Conservation (phyloP, 768 basidiomycete species). For the Fomitopsis serialis region DNA sequence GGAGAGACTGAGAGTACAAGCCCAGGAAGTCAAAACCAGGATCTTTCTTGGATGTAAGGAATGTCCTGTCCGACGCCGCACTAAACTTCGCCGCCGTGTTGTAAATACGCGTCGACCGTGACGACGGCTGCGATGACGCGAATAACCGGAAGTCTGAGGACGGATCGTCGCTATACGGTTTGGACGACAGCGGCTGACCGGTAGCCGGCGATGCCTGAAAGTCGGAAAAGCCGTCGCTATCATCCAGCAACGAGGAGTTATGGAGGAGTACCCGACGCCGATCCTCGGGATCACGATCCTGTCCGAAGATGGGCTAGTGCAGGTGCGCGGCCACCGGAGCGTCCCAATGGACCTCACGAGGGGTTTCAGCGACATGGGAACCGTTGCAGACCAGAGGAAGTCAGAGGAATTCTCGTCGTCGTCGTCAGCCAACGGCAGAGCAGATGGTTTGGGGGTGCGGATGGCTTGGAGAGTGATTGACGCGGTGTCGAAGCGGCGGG, state of each 20-base stretch:
- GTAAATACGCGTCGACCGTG: constrained; percentile 4
- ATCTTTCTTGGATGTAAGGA: constrained; percentile 15
- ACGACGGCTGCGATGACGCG: constrained; percentile 1
- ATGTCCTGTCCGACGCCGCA: constrained; percentile 13
- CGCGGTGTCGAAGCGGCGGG: not conserved
- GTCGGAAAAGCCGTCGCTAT: constrained; percentile 47
- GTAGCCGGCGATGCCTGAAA: constrained; percentile 30
- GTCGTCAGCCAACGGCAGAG: constrained; percentile 12
- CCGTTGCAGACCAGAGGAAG: constrained; percentile 19
- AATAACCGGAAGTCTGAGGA: not conserved
- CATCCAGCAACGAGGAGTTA: not conserved
- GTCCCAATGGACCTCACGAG: not conserved
- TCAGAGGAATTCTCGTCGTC: constrained; percentile 22
- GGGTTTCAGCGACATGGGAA: not conserved
- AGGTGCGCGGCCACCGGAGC: not conserved
- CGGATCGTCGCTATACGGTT: not conserved
- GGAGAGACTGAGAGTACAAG: constrained; percentile 32
- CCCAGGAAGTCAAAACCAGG: constrained; percentile 38
- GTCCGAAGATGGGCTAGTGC: not conserved
- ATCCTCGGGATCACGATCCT: not conserved
- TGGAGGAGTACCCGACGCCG: not conserved
- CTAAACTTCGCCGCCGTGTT: constrained; percentile 12
- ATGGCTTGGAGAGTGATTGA: not conserved
- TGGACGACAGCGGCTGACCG: not conserved
- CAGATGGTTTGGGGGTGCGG: not conserved